Percentiles rank a stretch among this genome's conserved stretches.
phyloP scores from a whole-genome alignment of 352 stramenopile species.

The Pythium brassicae region DNA sequence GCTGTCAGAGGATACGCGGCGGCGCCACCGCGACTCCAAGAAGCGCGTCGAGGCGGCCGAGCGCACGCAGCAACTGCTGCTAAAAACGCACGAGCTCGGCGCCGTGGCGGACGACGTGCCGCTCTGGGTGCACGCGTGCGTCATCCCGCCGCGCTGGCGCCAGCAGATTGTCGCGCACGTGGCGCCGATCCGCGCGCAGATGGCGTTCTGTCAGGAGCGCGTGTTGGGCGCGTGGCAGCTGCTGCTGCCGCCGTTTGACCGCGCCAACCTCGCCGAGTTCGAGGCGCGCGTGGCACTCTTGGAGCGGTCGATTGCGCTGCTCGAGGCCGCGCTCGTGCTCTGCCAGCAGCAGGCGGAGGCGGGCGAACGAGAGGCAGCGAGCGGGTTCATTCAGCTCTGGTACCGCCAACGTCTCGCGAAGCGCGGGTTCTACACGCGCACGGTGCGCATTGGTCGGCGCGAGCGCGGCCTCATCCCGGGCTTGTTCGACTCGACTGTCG shows the following conservation, averaged over 20 bases:
- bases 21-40: conserved; percentile 31
- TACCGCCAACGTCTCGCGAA: conserved; percentile 32
- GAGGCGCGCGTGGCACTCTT: conserved; percentile 36
- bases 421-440: conserved; percentile 57
- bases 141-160: conserved; percentile 37
- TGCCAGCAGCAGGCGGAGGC: conserved; percentile 24
- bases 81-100: conserved; percentile 34
- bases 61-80: conserved; percentile 25
- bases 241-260: conserved; percentile 39
- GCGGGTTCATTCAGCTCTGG: conserved; percentile 45
- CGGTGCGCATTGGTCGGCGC: conserved; percentile 31
- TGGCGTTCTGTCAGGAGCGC: conserved; percentile 27
- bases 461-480: conserved; percentile 47
- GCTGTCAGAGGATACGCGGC: conserved; percentile 19
- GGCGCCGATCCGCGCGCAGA: conserved; percentile 28
- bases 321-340: conserved; percentile 24
- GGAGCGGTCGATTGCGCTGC: conserved; percentile 18
- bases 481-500: conserved; percentile 59
- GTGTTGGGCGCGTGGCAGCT: conserved; percentile 31
- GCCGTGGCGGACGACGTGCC: conserved; percentile 23
- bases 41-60: conserved; percentile 32
- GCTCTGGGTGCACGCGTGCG: conserved; percentile 33
- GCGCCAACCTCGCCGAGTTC: conserved; percentile 30
- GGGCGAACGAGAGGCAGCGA: conserved; percentile 28
- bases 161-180: conserved; percentile 34